Percentiles rank a stretch among this genome's conserved stretches.
Evolutionary conservation across 768 basidiomycete species (phyloP).

Genomic region (Amyloporia xantha): DNA sequence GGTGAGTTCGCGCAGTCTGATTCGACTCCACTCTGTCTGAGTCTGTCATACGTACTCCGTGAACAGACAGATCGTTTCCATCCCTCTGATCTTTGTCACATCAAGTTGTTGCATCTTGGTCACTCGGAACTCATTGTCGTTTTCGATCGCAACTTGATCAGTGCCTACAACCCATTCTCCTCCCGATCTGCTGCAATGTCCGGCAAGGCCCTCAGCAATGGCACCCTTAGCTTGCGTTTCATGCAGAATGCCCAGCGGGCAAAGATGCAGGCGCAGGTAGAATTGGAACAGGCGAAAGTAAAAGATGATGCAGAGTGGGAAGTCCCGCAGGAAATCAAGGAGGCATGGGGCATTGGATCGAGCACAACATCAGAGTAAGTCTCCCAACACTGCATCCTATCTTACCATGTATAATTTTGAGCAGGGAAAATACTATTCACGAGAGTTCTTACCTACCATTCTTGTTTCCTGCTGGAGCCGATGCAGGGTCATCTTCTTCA

Average conservation of each 20-base stretch:
- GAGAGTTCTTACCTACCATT: conserved; percentile 66
- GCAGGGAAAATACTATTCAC: conserved; percentile 16
- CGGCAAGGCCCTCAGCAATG: conserved; percentile 51
- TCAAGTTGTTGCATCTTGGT: no score
- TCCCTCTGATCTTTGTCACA: no score
- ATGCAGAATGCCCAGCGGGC: conserved; percentile 66
- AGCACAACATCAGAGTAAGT: conserved; percentile 9
- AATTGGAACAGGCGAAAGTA: conserved; percentile 46
- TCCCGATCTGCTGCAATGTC: conserved; percentile 22
- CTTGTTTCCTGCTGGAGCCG: conserved; percentile 39
- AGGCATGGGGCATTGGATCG: conserved; percentile 40
- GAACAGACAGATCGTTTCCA: no score
- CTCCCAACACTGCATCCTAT: neutral
- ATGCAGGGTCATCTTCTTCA: conserved; percentile 7
- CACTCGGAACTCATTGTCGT: no score
- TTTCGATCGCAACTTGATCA: no score
- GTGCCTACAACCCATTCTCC: no score
- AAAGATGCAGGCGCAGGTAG: conserved; percentile 43
- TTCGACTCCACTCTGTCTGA: neutral
- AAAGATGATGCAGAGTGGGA: conserved; percentile 65
- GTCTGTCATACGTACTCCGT: neutral
- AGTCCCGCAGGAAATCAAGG: conserved; percentile 42
- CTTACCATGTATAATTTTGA: no score
- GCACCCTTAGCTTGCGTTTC: conserved; percentile 60
- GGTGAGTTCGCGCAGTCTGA: neutral